Conservation (phyloP, 805 yeast species). For the Yamadazyma laniorum region DNA sequence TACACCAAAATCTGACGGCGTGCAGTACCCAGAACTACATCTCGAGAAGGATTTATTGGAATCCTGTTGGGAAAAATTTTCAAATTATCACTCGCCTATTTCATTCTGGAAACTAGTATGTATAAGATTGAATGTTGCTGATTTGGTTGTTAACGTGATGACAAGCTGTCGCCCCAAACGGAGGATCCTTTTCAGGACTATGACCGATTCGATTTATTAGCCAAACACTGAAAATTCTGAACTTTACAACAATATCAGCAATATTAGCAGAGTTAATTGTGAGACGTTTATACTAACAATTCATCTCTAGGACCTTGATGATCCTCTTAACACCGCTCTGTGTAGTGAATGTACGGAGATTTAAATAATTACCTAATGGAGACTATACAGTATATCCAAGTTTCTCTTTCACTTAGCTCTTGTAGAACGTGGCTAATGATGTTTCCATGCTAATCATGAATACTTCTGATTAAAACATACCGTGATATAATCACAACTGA, state of each 20-base stretch:
- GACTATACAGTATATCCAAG: conserved; percentile 1
- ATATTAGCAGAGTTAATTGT: background rate
- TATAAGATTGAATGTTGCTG: background rate
- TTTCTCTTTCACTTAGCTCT: background rate
- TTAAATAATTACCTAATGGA: too few species aligned
- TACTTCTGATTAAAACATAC: conserved; percentile 33
- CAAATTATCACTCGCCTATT: background rate
- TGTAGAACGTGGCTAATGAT: conserved; percentile 10
- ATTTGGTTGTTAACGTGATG: conserved; percentile 42
- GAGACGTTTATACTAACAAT: conserved; percentile 10
- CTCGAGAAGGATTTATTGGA: background rate
- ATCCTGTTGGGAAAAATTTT: background rate
- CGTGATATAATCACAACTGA: conserved; percentile 12
- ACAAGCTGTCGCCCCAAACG: conserved; percentile 77
- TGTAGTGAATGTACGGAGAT: conserved; percentile 2
- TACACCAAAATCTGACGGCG: background rate
- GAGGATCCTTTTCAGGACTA: conserved; percentile 57
- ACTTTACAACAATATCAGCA: conserved; percentile 1
- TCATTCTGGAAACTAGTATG: conserved; percentile 5
- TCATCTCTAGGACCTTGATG: background rate
- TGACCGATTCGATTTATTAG: conserved; percentile 65
- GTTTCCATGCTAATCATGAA: conserved; percentile 62
- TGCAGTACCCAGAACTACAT: background rate
- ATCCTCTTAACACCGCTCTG: background rate
- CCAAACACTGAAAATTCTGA: conserved; percentile 74